Evolutionary conservation across 2,329 filamentous ascomycete species (phyloP).

Genomic region (Stagonosporopsis rhizophila): DNA sequence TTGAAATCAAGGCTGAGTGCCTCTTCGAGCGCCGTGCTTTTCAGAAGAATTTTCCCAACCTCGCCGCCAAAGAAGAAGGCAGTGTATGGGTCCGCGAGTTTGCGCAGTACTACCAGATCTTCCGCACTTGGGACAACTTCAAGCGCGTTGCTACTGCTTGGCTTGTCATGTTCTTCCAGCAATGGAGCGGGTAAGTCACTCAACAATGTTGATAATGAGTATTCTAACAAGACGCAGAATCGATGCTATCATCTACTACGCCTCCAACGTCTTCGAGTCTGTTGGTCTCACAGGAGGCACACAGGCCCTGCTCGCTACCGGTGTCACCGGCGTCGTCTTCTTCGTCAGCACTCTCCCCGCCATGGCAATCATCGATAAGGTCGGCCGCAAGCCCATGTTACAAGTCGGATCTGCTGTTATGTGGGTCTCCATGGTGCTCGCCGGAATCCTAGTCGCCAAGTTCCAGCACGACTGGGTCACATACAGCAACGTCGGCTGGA

Average conservation of each 20-base stretch:
- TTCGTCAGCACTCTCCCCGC: conserved; percentile 65
- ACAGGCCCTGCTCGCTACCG: conserved; percentile 67
- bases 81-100: conserved; percentile 56
- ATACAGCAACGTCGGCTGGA: conserved; percentile 35
- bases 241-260: conserved; percentile 62
- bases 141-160: conserved; percentile 56
- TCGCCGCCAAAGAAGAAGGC: conserved; percentile 52
- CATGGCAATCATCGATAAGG: conserved; percentile 63
- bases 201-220: background rate
- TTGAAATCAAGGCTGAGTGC: conserved; percentile 57
- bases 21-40: conserved; percentile 55
- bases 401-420: conserved; percentile 56
- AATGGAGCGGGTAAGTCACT: conserved; percentile 48
- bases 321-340: conserved; percentile 66
- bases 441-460: conserved; percentile 38
- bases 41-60: conserved; percentile 55
- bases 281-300: conserved; percentile 62
- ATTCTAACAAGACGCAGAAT: conserved; percentile 25
- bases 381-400: conserved; percentile 63
- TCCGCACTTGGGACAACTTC: conserved; percentile 59
- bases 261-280: conserved; percentile 65
- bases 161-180: conserved; percentile 59
- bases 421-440: conserved; percentile 45
- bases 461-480: conserved; percentile 35
- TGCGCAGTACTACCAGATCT: conserved; percentile 59